Conservation (phyloP, 129 eudicot species). For the Flaveria brownii region DNA sequence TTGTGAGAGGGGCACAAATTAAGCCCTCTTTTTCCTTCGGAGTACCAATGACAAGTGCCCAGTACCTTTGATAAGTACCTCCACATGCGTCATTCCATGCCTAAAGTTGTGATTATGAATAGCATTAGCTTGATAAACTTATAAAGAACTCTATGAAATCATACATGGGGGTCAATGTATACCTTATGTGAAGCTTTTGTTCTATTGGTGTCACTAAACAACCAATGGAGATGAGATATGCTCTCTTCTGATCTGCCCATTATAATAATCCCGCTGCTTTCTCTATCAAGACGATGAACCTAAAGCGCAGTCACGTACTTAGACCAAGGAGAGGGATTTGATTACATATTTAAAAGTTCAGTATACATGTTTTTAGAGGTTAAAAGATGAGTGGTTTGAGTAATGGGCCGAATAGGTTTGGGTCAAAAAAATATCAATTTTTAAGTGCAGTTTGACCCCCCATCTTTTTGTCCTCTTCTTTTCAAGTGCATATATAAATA, state of each 20-base stretch:
- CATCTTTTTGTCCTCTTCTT: not conserved
- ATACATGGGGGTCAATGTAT: conserved; percentile 12
- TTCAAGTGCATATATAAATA: not conserved
- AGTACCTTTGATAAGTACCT: conserved; percentile 66
- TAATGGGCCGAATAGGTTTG: not conserved
- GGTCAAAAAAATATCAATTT: conserved; percentile 8
- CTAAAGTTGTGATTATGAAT: conserved; percentile 33
- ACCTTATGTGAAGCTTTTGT: conserved; percentile 58
- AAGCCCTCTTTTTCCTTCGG: conserved; percentile 85
- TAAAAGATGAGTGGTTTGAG: not conserved
- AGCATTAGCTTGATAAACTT: conserved; percentile 4
- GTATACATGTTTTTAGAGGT: not conserved
- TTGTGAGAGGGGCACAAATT: conserved; percentile 75
- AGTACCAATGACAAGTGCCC: conserved; percentile 89
- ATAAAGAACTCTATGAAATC: not conserved
- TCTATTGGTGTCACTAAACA: conserved; percentile 54
- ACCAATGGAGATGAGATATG: conserved; percentile 61
- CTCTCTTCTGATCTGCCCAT: conserved; percentile 94
- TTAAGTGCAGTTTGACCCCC: not conserved
- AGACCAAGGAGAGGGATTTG: not conserved
- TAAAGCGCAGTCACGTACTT: conserved; percentile 28
- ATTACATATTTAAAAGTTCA: not conserved
- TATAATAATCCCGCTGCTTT: conserved; percentile 80
- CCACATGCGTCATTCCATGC: conserved; percentile 63
- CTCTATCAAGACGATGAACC: conserved; percentile 98